Percentiles rank a stretch among this genome's conserved stretches.
Conservation (phyloP, 2,329 filamentous ascomycete species). For the Microcyclosporella mali region DNA sequence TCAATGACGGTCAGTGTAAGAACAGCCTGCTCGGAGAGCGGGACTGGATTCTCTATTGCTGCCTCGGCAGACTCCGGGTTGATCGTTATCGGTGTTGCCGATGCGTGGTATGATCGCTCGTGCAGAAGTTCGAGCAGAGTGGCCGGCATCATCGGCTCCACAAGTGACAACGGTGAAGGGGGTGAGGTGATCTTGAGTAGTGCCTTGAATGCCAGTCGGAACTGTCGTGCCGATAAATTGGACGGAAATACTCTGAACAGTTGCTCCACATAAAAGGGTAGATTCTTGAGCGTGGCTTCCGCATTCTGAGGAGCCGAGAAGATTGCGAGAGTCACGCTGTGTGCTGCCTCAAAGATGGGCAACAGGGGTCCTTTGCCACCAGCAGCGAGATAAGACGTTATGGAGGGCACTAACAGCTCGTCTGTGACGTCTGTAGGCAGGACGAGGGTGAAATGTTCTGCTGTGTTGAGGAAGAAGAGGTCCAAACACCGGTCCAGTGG, state of each 20-base stretch:
- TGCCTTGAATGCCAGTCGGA: conserved; percentile 80
- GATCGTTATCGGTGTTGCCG: conserved; percentile 37
- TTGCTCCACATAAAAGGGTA: conserved; percentile 78
- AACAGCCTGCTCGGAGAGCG: conserved; percentile 71
- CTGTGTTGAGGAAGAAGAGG: conserved; percentile 79
- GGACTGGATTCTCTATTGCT: conserved; percentile 18
- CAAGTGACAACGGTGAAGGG: conserved; percentile 66
- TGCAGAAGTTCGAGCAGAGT: conserved; percentile 72
- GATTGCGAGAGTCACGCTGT: conserved; percentile 73
- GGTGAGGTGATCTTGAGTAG: conserved; percentile 75
- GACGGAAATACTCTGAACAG: conserved; percentile 72
- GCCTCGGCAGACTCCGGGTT: conserved; percentile 35
- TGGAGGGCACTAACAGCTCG: conserved; percentile 65
- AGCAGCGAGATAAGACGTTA: conserved; percentile 65
- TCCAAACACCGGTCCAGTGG: conserved; percentile 68
- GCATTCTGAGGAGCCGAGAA: conserved; percentile 75
- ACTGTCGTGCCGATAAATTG: conserved; percentile 75
- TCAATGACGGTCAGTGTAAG: conserved; percentile 73
- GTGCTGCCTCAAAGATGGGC: conserved; percentile 80
- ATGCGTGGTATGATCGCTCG: conserved; percentile 55
- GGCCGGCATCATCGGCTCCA: conserved; percentile 71
- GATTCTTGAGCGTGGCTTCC: conserved; percentile 60
- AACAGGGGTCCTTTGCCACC: conserved; percentile 52
- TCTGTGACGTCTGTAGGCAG: conserved; percentile 64
- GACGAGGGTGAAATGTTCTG: conserved; percentile 72